phyloP scores from a whole-genome alignment of 2,329 filamentous ascomycete genomes.

The Iodosphaeria phyllophila region DNA sequence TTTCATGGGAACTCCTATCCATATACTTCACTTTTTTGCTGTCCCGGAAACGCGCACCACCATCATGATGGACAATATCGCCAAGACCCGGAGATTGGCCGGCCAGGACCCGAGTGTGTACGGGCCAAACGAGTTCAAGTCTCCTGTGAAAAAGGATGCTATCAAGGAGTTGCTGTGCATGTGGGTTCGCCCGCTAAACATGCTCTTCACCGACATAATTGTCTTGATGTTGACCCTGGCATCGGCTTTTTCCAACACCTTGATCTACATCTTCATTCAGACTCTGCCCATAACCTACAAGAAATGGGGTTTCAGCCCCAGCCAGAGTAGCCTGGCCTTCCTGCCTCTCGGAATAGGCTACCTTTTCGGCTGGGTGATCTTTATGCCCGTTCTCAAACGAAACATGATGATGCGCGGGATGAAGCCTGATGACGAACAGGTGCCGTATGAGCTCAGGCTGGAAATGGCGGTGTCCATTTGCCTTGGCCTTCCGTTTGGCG shows the following conservation, averaged over 20 bases:
- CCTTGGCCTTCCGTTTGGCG: conserved; percentile 37
- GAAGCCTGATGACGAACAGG: conserved; percentile 28
- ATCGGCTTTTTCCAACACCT: conserved; percentile 42
- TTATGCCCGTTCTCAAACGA: conserved; percentile 30
- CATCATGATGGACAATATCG: conserved; percentile 61
- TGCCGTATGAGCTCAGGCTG: conserved; percentile 42
- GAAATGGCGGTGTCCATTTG: conserved; percentile 39
- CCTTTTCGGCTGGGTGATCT: conserved; percentile 35
- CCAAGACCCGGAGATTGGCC: conserved; percentile 49
- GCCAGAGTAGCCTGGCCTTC: conserved; percentile 18
- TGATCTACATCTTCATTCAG: conserved; percentile 50
- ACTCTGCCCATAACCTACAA: conserved; percentile 40
- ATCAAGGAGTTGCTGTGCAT: conserved; percentile 26
- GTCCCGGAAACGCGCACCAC: conserved; percentile 67
- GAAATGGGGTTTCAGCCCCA: conserved; percentile 37
- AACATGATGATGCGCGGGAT: conserved; percentile 23
- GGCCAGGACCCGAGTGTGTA: conserved; percentile 43
- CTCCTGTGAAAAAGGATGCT: conserved; percentile 15
- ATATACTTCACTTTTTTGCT: conserved; percentile 44
- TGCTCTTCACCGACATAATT: conserved; percentile 48
- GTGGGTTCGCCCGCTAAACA: conserved; percentile 41
- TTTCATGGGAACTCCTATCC: conserved; percentile 54
- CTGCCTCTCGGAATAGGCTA: conserved; percentile 33
- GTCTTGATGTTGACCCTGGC: conserved; percentile 40
- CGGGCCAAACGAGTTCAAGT: conserved; percentile 52